Evolutionary conservation across 352 stramenopile genomes (phyloP).

Genomic region (Phytopythium vexans): DNA sequence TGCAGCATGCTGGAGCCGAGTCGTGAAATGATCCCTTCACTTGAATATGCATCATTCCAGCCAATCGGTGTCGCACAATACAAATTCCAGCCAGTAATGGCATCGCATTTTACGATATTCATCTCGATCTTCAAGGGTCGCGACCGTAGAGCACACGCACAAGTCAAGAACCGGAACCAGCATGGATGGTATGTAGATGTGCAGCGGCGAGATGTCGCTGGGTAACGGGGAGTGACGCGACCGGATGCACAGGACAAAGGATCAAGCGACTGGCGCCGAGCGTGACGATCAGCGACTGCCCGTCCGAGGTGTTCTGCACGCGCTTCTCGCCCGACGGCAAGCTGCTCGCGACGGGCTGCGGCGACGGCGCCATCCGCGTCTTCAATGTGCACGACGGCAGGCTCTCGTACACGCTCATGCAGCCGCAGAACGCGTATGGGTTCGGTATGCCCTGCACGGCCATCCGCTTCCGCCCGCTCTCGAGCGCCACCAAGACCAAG

Average conservation of each 20-base stretch:
- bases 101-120: conserved; percentile 7
- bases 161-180: neutral
- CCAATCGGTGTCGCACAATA: conserved; percentile 6
- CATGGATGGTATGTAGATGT: conserved; percentile 29
- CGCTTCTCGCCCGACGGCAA: conserved; percentile 83
- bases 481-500: conserved; percentile 84
- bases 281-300: conserved; percentile 84
- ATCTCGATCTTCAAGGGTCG: conserved; percentile 24
- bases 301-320: conserved; percentile 88
- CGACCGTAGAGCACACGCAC: neutral
- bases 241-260: conserved; percentile 12
- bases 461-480: conserved; percentile 80
- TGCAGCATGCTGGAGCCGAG: conserved; percentile 41
- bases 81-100: neutral
- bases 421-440: conserved; percentile 56
- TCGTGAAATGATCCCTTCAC: neutral
- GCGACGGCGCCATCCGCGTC: conserved; percentile 82
- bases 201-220: too few relatives aligned
- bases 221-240: neutral
- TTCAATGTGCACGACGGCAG: conserved; percentile 81
- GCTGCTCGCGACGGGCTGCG: conserved; percentile 79
- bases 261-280: conserved; percentile 76
- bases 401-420: conserved; percentile 82
- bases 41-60: conserved; percentile 3
- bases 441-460: conserved; percentile 84